These are phyloP conservation scores for Stephania cephalantha DNA, from an alignment of 164 flowering plant genomes.

Conservation along the genomic window DNA sequence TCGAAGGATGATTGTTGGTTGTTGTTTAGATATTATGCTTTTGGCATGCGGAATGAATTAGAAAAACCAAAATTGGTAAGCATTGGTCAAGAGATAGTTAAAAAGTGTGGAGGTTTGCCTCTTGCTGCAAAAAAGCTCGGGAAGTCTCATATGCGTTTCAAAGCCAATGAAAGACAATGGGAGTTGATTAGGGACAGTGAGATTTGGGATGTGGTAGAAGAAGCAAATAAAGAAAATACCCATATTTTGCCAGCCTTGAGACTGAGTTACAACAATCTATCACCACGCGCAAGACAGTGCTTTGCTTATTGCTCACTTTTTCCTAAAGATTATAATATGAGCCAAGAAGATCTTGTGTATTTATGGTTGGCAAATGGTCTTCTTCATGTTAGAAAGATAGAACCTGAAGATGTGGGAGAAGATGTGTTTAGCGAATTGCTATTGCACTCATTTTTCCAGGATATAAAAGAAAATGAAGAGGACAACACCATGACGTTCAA, in stretches of 20 bases:
- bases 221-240: not conserved
- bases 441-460: slow-evolving; percentile 12
- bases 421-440: slow-evolving; percentile 1
- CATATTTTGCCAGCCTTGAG: slow-evolving; percentile 17
- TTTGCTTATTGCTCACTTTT: slow-evolving; percentile 24
- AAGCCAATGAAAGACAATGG: no score
- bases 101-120: no score
- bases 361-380: slow-evolving; percentile 22
- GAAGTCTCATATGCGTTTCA: no score
- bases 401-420: slow-evolving; percentile 3
- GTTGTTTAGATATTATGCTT: not conserved
- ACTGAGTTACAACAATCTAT: slow-evolving; percentile 17
- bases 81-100: no score
- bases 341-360: slow-evolving; percentile 8
- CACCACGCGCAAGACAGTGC: not conserved
- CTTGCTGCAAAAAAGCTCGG: no score
- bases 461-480: slow-evolving; percentile 1
- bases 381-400: not conserved
- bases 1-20: not conserved
- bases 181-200: slow-evolving; percentile 5
- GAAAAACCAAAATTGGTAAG: no score
- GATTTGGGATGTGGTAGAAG: slow-evolving; percentile 15
- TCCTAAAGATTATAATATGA: slow-evolving; percentile 14
- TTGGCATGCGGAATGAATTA: not conserved
- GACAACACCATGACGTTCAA: not conserved